Percentiles rank a stretch among this genome's conserved stretches.
Conservation (phyloP, 371 early-diverging fungal genomes). For the Lichtheimia ornata region DNA sequence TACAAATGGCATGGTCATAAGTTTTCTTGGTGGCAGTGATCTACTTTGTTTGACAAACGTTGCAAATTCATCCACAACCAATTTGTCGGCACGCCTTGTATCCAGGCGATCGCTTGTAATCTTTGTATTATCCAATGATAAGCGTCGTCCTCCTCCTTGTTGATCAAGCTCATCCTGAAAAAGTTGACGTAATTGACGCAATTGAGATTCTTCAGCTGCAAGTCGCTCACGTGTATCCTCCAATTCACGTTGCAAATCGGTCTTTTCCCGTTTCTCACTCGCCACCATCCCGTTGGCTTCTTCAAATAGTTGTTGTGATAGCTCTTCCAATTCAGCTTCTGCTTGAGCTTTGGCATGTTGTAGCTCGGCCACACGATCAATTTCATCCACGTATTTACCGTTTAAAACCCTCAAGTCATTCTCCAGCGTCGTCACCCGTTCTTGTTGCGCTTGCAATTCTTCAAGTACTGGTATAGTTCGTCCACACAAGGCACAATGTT, state of each 20-base stretch:
- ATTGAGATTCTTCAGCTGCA: slow-evolving; percentile 72
- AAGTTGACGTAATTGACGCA: slow-evolving; percentile 68
- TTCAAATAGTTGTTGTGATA: slow-evolving; percentile 81
- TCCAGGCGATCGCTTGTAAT: slow-evolving; percentile 16
- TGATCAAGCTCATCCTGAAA: slow-evolving; percentile 55
- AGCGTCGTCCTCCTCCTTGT: too few species aligned
- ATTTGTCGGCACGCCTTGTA: slow-evolving; percentile 42
- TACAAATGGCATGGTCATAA: slow-evolving; percentile 78
- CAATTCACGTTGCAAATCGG: slow-evolving; percentile 58
- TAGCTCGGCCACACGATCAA: slow-evolving; percentile 87
- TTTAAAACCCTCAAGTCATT: slow-evolving; percentile 59
- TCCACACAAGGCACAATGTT: not conserved
- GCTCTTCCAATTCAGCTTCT: slow-evolving; percentile 84
- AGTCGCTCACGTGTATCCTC: slow-evolving; percentile 68
- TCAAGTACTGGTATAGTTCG: not conserved
- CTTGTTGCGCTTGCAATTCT: slow-evolving; percentile 33
- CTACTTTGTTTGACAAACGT: slow-evolving; percentile 73
- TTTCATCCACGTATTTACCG: slow-evolving; percentile 81
- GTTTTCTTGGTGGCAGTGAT: slow-evolving; percentile 61
- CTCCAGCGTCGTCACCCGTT: slow-evolving; percentile 49
- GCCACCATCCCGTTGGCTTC: slow-evolving; percentile 89
- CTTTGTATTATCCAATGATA: too few species aligned
- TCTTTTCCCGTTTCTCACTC: slow-evolving; percentile 48
- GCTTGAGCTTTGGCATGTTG: slow-evolving; percentile 83
- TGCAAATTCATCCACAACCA: slow-evolving; percentile 76